Conservation (phyloP, 2,329 filamentous ascomycete genomes). For the Apiospora kogelbergensis region DNA sequence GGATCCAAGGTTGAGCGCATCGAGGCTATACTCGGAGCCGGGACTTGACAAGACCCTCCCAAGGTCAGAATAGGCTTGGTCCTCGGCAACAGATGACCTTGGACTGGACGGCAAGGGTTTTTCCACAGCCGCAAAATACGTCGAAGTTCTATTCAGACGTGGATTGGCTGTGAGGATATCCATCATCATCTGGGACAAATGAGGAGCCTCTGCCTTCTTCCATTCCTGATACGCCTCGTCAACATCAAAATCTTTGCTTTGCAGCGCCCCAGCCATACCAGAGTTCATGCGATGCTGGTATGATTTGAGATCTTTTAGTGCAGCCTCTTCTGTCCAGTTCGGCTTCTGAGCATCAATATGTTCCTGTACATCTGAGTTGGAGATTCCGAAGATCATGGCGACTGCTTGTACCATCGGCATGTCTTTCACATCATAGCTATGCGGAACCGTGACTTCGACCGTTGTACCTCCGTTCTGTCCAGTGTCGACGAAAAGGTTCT, state of each 20-base stretch:
- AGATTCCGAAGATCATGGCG: slow-evolving; percentile 79
- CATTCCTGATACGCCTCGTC: slow-evolving; percentile 87
- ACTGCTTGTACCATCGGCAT: slow-evolving; percentile 93
- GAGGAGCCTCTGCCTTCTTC: slow-evolving; percentile 86
- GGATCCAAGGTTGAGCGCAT: slow-evolving; percentile 67
- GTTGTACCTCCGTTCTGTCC: slow-evolving; percentile 62
- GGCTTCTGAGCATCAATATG: slow-evolving; percentile 82
- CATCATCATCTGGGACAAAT: slow-evolving; percentile 90
- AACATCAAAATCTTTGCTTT: slow-evolving; percentile 82
- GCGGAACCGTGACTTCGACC: slow-evolving; percentile 77
- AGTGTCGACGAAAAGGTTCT: slow-evolving; percentile 72
- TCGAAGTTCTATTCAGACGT: slow-evolving; percentile 73
- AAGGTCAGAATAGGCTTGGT: slow-evolving; percentile 54
- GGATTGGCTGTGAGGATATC: slow-evolving; percentile 85
- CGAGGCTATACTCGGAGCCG: slow-evolving; percentile 48
- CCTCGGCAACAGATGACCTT: slow-evolving; percentile 47
- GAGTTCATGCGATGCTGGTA: slow-evolving; percentile 89
- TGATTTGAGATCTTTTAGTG: slow-evolving; percentile 85
- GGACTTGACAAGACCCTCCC: slow-evolving; percentile 50
- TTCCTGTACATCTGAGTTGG: slow-evolving; percentile 75
- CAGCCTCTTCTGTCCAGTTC: slow-evolving; percentile 88
- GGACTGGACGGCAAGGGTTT: slow-evolving; percentile 59
- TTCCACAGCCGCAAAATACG: slow-evolving; percentile 46
- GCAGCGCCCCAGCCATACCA: slow-evolving; percentile 73
- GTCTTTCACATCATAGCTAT: slow-evolving; percentile 92